These are phyloP conservation scores for Tulasnella sp. DNA, from an alignment of 768 basidiomycete genomes.

Conservation along the genomic window DNA sequence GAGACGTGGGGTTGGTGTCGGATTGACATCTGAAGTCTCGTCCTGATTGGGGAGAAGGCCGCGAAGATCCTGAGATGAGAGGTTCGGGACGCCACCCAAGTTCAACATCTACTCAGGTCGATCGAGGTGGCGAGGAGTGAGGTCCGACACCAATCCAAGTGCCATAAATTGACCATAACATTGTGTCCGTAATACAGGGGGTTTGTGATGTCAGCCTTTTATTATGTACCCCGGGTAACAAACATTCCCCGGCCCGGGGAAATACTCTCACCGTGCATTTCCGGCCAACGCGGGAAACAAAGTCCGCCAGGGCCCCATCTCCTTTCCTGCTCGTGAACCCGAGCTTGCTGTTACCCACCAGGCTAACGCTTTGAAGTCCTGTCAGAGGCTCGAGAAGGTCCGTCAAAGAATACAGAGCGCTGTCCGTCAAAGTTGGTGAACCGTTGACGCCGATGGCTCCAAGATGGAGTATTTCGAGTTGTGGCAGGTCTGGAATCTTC, in stretches of 20 bases:
- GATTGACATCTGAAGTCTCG: not conserved
- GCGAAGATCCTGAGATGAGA: conserved; percentile 46
- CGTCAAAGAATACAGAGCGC: conserved; percentile 40
- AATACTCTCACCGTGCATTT: conserved; percentile 47
- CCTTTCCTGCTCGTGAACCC: conserved; percentile 32
- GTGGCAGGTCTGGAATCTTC: conserved; percentile 35
- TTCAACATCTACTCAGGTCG: conserved; percentile 44
- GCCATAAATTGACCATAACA: not conserved
- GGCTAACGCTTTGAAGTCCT: conserved; percentile 45
- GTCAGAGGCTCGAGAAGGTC: conserved; percentile 33
- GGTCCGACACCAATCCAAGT: not conserved
- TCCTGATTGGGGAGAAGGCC: conserved; percentile 36
- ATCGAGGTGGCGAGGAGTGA: not conserved
- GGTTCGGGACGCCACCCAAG: conserved; percentile 43
- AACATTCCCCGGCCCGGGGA: not conserved
- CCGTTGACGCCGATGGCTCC: conserved; percentile 50
- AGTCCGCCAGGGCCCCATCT: conserved; percentile 36
- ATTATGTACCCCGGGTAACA: not conserved
- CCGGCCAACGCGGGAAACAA: conserved; percentile 49
- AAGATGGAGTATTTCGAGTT: conserved; percentile 44
- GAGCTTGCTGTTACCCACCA: conserved; percentile 59
- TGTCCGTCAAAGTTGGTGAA: conserved; percentile 51
- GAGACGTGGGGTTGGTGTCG: conserved; percentile 32
- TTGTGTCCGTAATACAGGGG: not conserved
- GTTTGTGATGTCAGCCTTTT: not conserved